Conservation (phyloP, 1,284 basidiomycete genomes). For the Trichosporon ovoides region DNA sequence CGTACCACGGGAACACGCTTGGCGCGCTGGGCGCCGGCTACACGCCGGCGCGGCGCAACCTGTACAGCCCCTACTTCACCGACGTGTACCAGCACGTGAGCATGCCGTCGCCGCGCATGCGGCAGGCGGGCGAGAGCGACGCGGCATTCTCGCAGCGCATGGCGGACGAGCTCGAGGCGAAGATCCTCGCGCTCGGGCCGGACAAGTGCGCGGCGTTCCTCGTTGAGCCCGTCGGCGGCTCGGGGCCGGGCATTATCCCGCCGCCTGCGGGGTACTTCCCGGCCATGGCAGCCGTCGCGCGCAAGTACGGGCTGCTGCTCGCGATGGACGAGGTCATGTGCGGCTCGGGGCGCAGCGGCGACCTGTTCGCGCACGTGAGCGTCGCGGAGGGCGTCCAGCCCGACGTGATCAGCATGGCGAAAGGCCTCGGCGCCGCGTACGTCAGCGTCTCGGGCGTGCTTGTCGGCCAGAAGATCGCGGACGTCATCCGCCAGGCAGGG, state of each 20-base stretch:
- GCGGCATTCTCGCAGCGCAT: slow-evolving; percentile 71
- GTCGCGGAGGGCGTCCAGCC: slow-evolving; percentile 59
- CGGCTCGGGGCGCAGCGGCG: slow-evolving; percentile 74
- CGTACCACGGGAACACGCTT: slow-evolving; percentile 79
- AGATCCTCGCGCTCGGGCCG: slow-evolving; percentile 72
- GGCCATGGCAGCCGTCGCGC: slow-evolving; percentile 74
- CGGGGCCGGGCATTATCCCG: slow-evolving; percentile 59
- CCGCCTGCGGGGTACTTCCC: slow-evolving; percentile 42
- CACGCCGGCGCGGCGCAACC: slow-evolving; percentile 25
- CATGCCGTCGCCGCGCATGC: slow-evolving; percentile 56
- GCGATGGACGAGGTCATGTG: slow-evolving; percentile 82
- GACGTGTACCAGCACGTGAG: slow-evolving; percentile 30
- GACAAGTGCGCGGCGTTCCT: slow-evolving; percentile 58
- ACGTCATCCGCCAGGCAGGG: slow-evolving; percentile 57
- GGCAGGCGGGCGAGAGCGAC: slow-evolving; percentile 62
- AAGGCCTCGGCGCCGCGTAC: slow-evolving; percentile 82
- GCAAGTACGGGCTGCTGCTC: slow-evolving; percentile 74
- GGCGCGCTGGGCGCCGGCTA: slow-evolving; percentile 41
- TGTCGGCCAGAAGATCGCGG: slow-evolving; percentile 62
- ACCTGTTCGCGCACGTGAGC: slow-evolving; percentile 56
- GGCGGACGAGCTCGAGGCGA: slow-evolving; percentile 71
- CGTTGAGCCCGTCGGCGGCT: slow-evolving; percentile 58
- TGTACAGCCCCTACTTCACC: slow-evolving; percentile 57
- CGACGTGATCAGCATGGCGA: slow-evolving; percentile 76
- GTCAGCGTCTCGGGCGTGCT: slow-evolving; percentile 73